A percentile compares a stretch with the other conserved stretches of the same genome.
These are phyloP conservation scores for Alternaria longipes DNA, from an alignment of 2,329 filamentous ascomycete species.

Conservation along the genomic window DNA sequence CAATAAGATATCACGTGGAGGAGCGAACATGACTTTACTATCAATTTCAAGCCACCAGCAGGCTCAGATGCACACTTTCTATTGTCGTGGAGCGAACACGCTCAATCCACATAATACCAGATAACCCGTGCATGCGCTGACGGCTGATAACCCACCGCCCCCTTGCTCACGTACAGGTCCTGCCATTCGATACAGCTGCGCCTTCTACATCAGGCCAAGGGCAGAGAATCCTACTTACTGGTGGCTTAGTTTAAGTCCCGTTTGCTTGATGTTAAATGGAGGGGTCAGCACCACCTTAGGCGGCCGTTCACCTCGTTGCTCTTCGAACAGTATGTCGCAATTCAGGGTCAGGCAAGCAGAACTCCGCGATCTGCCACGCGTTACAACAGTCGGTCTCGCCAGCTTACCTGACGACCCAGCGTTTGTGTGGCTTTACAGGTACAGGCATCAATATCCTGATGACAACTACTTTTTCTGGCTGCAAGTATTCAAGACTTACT, in stretches of 20 bases:
- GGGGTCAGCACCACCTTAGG: background rate
- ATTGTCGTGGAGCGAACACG: no score
- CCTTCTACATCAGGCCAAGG: background rate
- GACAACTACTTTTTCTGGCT: background rate
- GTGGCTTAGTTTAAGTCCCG: background rate
- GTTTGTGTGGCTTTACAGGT: background rate
- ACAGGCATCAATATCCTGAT: slow-evolving; percentile 1
- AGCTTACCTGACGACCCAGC: background rate
- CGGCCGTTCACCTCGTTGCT: background rate
- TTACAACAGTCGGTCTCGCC: background rate
- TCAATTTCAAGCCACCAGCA: no score
- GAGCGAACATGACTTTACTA: no score
- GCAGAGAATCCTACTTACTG: background rate
- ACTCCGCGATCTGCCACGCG: background rate
- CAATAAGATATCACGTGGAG: no score
- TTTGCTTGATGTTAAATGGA: background rate
- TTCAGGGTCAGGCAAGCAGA: background rate
- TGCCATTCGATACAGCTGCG: background rate
- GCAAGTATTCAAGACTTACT: background rate
- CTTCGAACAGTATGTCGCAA: background rate
- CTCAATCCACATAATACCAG: background rate
- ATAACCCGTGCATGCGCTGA: background rate
- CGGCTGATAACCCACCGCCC: background rate
- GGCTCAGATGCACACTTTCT: no score
- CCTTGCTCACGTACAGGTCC: background rate